phyloP scores from a whole-genome alignment of 495 filamentous ascomycete species.

The Thermothielavioides terrestris region DNA sequence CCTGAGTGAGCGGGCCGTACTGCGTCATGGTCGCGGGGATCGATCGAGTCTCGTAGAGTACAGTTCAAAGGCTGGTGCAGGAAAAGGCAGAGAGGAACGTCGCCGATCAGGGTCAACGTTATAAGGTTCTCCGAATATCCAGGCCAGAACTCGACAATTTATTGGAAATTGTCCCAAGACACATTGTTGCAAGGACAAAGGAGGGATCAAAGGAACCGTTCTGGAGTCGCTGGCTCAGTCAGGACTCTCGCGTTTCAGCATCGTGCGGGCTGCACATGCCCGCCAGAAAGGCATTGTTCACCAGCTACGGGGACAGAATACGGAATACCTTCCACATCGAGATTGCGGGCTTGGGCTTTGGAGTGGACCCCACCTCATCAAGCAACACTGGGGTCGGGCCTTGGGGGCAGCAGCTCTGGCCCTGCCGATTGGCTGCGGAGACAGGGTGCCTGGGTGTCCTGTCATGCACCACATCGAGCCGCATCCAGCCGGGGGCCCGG shows the following conservation, averaged over 20 bases:
- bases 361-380: no score
- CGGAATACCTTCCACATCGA: no score
- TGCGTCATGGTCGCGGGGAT: constrained; percentile 18
- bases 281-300: constrained; percentile 21
- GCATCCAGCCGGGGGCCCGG: no score
- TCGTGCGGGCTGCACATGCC: constrained; percentile 8
- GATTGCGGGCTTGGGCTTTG: no score
- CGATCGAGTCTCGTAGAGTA: not conserved
- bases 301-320: no score
- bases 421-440: constrained; percentile 14
- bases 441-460: not conserved
- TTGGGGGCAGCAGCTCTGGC: constrained; percentile 6
- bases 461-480: constrained; percentile 11
- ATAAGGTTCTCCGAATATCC: no score
- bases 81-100: not conserved
- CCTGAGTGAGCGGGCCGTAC: constrained; percentile 23
- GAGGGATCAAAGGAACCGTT: not conserved
- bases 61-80: not conserved
- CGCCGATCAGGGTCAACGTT: no score
- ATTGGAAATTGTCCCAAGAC: not conserved
- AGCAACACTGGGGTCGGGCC: no score
- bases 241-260: constrained; percentile 20
- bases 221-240: constrained; percentile 8
- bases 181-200: not conserved
- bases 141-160: not conserved